Conservation (phyloP, 2,329 filamentous ascomycete species). For the Sporothrix phasma region DNA sequence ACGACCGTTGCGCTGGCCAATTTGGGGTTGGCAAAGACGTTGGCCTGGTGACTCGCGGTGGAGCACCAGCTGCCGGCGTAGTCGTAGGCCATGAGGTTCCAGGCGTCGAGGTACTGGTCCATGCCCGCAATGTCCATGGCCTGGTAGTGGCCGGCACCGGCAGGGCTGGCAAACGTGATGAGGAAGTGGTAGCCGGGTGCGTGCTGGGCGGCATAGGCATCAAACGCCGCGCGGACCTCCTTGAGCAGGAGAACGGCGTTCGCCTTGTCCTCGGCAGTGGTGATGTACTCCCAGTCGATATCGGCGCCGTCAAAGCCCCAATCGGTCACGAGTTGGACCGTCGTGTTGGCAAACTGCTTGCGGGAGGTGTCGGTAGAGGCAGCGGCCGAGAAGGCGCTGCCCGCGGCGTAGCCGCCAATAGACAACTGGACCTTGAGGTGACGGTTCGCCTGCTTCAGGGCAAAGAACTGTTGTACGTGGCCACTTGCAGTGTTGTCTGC, state of each 20-base stretch:
- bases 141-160: constrained; percentile 35
- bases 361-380: constrained; percentile 53
- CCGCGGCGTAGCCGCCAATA: constrained; percentile 74
- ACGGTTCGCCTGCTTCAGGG: constrained; percentile 66
- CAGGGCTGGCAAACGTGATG: constrained; percentile 29
- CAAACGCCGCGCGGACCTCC: constrained; percentile 31
- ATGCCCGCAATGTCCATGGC: constrained; percentile 37
- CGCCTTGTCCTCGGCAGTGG: constrained; percentile 29
- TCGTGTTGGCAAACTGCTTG: constrained; percentile 54
- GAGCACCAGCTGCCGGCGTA: constrained; percentile 57
- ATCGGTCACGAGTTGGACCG: constrained; percentile 60
- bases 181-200: constrained; percentile 26
- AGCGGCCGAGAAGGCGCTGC: constrained; percentile 55
- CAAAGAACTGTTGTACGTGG: constrained; percentile 64
- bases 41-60: constrained; percentile 55
- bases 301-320: constrained; percentile 50
- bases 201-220: constrained; percentile 23
- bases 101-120: constrained; percentile 41
- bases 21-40: constrained; percentile 46
- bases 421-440: constrained; percentile 71
- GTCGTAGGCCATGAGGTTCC: constrained; percentile 60
- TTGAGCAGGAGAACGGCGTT: constrained; percentile 35
- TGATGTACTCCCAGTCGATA: constrained; percentile 48
- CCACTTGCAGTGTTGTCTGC: constrained; percentile 60
- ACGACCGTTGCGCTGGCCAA: constrained; percentile 54